These are phyloP conservation scores for Kalmusia sp. DNA, from an alignment of 2,329 filamentous ascomycete species.

Conservation along the genomic window DNA sequence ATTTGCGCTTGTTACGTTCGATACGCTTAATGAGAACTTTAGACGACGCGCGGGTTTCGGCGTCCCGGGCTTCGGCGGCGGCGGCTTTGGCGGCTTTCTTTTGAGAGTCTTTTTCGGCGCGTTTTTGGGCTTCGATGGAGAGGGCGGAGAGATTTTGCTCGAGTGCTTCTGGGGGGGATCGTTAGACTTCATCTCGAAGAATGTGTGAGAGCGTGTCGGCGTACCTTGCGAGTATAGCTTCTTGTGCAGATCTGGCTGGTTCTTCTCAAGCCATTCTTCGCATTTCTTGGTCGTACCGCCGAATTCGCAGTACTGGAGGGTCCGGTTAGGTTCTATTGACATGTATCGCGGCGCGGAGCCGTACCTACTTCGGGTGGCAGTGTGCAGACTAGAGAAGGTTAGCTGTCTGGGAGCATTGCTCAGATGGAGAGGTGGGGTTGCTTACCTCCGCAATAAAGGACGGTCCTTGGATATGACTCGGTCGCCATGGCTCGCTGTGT, in stretches of 20 bases:
- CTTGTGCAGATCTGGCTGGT: constrained; percentile 76
- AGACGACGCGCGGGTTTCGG: constrained; percentile 80
- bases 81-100: constrained; percentile 97
- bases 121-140: constrained; percentile 89
- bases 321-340: constrained; percentile 14
- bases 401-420: constrained; percentile 17
- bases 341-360: constrained; percentile 26
- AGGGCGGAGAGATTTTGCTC: constrained; percentile 85
- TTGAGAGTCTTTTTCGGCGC: constrained; percentile 91
- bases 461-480: constrained; percentile 56
- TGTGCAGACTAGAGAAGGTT: constrained; percentile 62
- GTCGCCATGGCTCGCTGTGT: constrained; percentile 31
- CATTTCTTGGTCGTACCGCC: constrained; percentile 96
- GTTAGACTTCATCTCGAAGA: neutral
- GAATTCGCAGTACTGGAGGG: constrained; percentile 91
- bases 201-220: constrained; percentile 21
- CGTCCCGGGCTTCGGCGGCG: constrained; percentile 81
- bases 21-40: constrained; percentile 94
- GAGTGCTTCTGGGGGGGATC: constrained; percentile 62
- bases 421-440: too few species aligned
- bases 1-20: constrained; percentile 97
- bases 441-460: constrained; percentile 69
- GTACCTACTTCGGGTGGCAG: constrained; percentile 71
- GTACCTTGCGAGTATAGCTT: constrained; percentile 86
- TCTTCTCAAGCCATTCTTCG: constrained; percentile 88